A percentile compares a stretch with the other conserved stretches of the same genome.
These are phyloP conservation scores for Zymoseptoria brevis DNA, from an alignment of 2,329 filamentous ascomycete genomes.

Conservation along the genomic window DNA sequence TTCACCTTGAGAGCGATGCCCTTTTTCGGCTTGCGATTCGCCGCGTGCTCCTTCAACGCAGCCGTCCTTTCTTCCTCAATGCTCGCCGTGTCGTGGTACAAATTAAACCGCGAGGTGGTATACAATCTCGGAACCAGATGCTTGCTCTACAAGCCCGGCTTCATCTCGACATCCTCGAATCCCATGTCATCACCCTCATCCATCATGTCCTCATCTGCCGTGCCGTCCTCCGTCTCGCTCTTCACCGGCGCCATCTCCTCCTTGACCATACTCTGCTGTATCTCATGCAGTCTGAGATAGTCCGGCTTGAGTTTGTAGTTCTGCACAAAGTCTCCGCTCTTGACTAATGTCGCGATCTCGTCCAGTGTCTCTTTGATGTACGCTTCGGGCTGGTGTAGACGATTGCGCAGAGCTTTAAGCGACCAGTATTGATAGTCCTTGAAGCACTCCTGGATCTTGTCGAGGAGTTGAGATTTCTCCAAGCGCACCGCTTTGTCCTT, in stretches of 20 bases:
- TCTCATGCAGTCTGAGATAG: conserved; percentile 47
- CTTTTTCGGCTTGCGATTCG: background rate
- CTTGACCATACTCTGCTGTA: conserved; percentile 35
- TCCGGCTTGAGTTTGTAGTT: conserved; percentile 74
- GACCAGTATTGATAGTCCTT: conserved; percentile 83
- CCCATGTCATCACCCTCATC: conserved; percentile 47
- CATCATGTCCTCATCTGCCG: conserved; percentile 31
- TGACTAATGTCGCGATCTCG: conserved; percentile 72
- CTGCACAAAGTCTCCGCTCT: conserved; percentile 75
- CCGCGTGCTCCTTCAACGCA: background rate
- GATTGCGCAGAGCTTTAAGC: conserved; percentile 74
- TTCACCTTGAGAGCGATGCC: background rate
- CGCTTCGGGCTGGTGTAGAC: conserved; percentile 80
- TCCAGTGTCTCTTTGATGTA: conserved; percentile 81
- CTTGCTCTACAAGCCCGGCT: conserved; percentile 1
- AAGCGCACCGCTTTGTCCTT: conserved; percentile 83
- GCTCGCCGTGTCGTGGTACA: conserved; percentile 1
- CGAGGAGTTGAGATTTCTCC: conserved; percentile 77
- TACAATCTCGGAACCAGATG: background rate
- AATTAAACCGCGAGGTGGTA: conserved; percentile 3
- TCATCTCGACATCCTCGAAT: conserved; percentile 36
- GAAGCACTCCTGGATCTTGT: conserved; percentile 78
- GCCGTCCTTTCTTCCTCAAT: background rate
- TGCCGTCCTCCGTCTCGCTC: conserved; percentile 35
- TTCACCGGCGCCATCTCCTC: conserved; percentile 38